Evolutionary conservation across 2,329 filamentous ascomycete genomes (phyloP).

Genomic region (Pyrenophora graminea): DNA sequence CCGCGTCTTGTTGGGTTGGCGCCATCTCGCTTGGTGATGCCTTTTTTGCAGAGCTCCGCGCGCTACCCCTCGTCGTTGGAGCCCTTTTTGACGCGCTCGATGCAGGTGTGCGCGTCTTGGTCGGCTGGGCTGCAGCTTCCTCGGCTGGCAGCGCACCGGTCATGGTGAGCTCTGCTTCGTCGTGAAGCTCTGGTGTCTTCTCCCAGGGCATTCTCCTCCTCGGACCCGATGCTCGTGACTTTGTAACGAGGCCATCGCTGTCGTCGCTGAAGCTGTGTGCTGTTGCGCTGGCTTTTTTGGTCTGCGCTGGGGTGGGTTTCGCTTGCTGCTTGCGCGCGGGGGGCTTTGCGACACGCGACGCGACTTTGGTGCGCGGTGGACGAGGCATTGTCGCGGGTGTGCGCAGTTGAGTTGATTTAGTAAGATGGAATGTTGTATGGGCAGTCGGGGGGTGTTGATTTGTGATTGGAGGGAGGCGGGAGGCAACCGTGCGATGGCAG

Average conservation of each 20-base stretch:
- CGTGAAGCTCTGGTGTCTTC: constrained; percentile 21
- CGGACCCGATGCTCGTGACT: constrained; percentile 25
- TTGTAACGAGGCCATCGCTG: constrained; percentile 44
- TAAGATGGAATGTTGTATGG: constrained; percentile 1
- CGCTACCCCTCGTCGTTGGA: constrained; percentile 25
- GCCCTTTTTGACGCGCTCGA: constrained; percentile 23
- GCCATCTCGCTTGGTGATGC: constrained; percentile 13
- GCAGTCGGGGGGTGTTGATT: constrained; percentile 12
- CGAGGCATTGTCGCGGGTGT: constrained; percentile 39
- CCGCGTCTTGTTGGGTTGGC: constrained; percentile 13
- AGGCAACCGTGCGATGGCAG: constrained; percentile 9
- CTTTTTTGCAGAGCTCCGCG: constrained; percentile 20
- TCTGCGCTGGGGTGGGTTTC: constrained; percentile 23
- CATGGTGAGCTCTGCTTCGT: constrained; percentile 40
- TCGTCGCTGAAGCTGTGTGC: constrained; percentile 41
- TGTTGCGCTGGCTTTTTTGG: constrained; percentile 18
- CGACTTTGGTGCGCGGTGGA: constrained; percentile 44
- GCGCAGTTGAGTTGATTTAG: background rate
- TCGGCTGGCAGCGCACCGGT: constrained; percentile 41
- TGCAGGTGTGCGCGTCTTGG: constrained; percentile 28
- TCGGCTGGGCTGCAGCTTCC: background rate
- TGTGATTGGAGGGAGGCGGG: constrained; percentile 1
- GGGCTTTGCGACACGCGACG: constrained; percentile 40
- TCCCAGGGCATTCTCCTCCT: constrained; percentile 27
- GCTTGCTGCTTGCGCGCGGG: constrained; percentile 23